These are phyloP conservation scores for Sphaceloma murrayae DNA, from an alignment of 2,329 filamentous ascomycete species.

Conservation along the genomic window DNA sequence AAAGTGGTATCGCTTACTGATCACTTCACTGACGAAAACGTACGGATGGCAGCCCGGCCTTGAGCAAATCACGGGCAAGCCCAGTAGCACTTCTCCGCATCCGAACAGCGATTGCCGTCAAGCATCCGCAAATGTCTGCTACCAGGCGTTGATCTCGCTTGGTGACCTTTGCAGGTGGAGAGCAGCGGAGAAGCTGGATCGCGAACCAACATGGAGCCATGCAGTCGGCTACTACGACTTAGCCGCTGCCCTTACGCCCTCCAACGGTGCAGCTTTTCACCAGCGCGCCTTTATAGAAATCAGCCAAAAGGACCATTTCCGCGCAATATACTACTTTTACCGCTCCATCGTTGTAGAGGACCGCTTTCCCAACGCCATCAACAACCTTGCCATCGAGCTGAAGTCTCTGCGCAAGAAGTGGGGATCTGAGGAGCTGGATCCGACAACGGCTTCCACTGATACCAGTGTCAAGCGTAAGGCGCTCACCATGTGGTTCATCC, in stretches of 20 bases:
- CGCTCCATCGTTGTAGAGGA: constrained; percentile 65
- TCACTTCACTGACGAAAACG: constrained; percentile 61
- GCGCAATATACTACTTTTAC: constrained; percentile 83
- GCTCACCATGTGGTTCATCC: constrained; percentile 71
- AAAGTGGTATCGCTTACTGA: constrained; percentile 78
- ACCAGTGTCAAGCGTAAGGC: constrained; percentile 51
- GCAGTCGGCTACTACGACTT: constrained; percentile 78
- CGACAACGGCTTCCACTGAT: constrained; percentile 31
- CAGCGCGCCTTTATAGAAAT: constrained; percentile 81
- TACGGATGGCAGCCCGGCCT: constrained; percentile 50
- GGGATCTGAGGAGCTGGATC: constrained; percentile 46
- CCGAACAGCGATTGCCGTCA: not conserved
- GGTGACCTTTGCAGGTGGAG: constrained; percentile 88
- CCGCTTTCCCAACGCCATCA: constrained; percentile 63
- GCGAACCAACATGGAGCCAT: constrained; percentile 65
- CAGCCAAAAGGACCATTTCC: constrained; percentile 67
- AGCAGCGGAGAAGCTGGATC: constrained; percentile 59
- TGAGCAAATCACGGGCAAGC: constrained; percentile 42
- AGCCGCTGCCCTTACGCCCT: constrained; percentile 67
- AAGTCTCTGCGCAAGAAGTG: constrained; percentile 51
- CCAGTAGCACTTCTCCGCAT: constrained; percentile 12
- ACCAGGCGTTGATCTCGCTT: constrained; percentile 73
- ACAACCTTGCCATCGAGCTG: constrained; percentile 74
- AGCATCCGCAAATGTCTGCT: constrained; percentile 42
- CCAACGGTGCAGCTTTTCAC: constrained; percentile 74